Conservation (phyloP, 345 rosid species). For the Gossypium herbaceum region DNA sequence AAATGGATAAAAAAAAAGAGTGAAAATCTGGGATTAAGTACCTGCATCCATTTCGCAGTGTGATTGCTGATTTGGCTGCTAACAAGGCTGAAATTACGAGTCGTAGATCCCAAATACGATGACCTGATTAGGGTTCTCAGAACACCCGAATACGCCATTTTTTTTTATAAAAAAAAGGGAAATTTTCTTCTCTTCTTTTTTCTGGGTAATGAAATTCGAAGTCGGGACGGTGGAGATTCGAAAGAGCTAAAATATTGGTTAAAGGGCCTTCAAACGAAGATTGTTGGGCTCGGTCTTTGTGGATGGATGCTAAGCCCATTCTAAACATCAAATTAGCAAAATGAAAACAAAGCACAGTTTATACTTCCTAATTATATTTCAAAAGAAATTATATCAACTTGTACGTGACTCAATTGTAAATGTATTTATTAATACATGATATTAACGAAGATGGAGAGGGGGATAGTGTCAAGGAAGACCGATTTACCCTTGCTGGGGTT, state of each 20-base stretch:
- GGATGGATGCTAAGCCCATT: neutral
- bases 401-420: too few relatives aligned
- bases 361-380: neutral
- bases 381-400: constrained; percentile 4
- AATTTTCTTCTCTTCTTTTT: neutral
- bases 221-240: neutral
- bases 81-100: constrained; percentile 45
- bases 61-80: constrained; percentile 50
- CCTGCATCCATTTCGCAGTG: constrained; percentile 99
- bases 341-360: neutral
- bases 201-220: neutral
- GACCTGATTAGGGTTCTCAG: constrained; percentile 45
- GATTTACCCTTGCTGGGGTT: rapidly evolving
- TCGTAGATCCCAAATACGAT: constrained; percentile 33
- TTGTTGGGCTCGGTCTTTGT: neutral
- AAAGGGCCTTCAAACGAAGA: neutral
- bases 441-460: too few relatives aligned
- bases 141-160: constrained; percentile 56
- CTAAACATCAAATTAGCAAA: neutral
- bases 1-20: neutral
- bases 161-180: neutral
- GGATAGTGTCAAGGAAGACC: too few relatives aligned
- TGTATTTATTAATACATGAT: too few relatives aligned
- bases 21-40: constrained; percentile 8
- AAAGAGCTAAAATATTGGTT: neutral